Evolutionary conservation across 1,284 basidiomycete species (phyloP).

Genomic region (Meira miltonrushii): DNA sequence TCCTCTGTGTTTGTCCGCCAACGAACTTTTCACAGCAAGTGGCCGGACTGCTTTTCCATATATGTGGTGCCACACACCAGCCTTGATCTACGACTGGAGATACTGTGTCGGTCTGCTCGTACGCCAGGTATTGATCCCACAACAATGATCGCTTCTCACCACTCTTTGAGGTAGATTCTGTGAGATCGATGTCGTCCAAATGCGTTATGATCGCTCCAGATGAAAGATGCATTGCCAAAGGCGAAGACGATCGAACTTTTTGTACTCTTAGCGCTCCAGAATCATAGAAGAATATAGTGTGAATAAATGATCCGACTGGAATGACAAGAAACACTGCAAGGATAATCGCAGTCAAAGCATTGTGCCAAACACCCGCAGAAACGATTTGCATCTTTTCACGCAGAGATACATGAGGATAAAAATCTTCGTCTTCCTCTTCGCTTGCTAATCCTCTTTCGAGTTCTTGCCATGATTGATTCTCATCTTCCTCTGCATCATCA

Average conservation of each 20-base stretch:
- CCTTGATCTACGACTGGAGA: slow-evolving; percentile 1
- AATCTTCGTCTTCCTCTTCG: neutral
- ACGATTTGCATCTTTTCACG: slow-evolving; percentile 12
- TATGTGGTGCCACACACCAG: slow-evolving; percentile 15
- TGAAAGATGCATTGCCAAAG: slow-evolving; percentile 6
- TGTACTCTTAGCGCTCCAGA: neutral
- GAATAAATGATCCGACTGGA: neutral
- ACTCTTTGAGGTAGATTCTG: no score
- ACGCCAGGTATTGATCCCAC: no score
- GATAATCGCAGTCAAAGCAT: slow-evolving; percentile 6
- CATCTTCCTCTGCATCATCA: neutral
- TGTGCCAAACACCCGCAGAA: slow-evolving; percentile 22
- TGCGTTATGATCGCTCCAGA: neutral
- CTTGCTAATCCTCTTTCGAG: neutral
- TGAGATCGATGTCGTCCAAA: slow-evolving; percentile 13
- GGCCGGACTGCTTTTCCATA: slow-evolving; percentile 5
- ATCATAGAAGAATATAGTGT: neutral
- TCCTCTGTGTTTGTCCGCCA: neutral
- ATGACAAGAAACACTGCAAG: slow-evolving; percentile 1
- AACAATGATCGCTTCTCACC: no score
- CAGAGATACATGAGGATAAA: neutral
- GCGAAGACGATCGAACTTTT: neutral
- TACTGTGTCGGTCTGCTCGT: no score
- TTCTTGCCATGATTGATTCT: neutral
- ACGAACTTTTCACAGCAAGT: neutral